Evolutionary conservation across 192 early-diverging fungal genomes (phyloP), one percentile per base, ranked within the genome.

Genomic region (Spinellus fusiger): DNA sequence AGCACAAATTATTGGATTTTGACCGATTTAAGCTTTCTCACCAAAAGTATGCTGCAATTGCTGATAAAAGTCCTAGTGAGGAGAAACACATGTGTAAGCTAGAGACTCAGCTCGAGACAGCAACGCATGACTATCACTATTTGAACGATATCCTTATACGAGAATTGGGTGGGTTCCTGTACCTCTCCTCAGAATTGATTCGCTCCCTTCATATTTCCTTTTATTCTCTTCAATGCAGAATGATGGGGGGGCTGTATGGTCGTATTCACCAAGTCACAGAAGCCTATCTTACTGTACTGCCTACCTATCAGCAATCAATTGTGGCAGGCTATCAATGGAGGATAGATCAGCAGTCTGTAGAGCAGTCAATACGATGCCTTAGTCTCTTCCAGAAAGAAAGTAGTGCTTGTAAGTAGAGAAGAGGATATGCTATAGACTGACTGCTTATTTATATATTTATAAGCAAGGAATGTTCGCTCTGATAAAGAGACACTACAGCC

Each of bases 1-100:
- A 85, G 25, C 93, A 93, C 77, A 98, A 98, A 73, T 77, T 89
- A 31, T 60, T 95, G 12, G 95, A 98, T 71, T 96, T 89, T 66
- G 95, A 98, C 65, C 85, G 95, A 23, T 86, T 85, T 73, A 66
- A 81, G 13, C 71, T 75, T 31, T 70, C 78, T 1, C 77, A 94
- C 37, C 80, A 89, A 60, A 96, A 95, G 68, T 61, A 90, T 18
- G 69, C 81, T 48, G 85, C 82, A 13, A 88, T 88, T 67, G 74
- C 80, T 47, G 78, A 82, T 5, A 64, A 65, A 28, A 80, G 80
- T 0, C 69, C 84, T 28, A 75, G 69, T 29, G 87, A 91, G 22
- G 86, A 89, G 47, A 83, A 82, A 53, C 56, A 73, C 18, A 77
- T 85, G 28, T 78, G 74, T 52, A 84, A 87, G 70, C 55, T 84